A percentile compares a stretch with the other conserved stretches of the same genome.
These are phyloP conservation scores for Geotrichum australiense DNA, from an alignment of 1,139 yeast species.

Conservation along the genomic window DNA sequence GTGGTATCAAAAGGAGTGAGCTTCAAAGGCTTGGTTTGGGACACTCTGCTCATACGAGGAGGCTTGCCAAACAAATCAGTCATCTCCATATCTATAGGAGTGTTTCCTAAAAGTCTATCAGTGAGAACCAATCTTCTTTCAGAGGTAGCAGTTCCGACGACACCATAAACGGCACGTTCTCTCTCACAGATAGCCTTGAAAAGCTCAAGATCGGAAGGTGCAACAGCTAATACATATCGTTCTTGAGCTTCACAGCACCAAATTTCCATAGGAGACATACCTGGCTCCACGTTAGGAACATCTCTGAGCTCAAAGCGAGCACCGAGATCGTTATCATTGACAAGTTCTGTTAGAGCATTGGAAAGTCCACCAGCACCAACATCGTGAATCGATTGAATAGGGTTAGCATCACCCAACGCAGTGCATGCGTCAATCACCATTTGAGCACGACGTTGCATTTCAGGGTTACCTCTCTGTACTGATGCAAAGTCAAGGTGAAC, in stretches of 20 bases:
- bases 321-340: constrained; percentile 93
- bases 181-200: constrained; percentile 81
- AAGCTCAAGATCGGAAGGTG: constrained; percentile 63
- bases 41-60: constrained; percentile 86
- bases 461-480: constrained; percentile 99
- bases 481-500: constrained; percentile 96
- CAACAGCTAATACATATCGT: constrained; percentile 90
- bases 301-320: constrained; percentile 89
- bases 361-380: constrained; percentile 99
- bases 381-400: constrained; percentile 94
- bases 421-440: constrained; percentile 95
- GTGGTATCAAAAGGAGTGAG: constrained; percentile 45
- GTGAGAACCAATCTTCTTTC: constrained; percentile 78
- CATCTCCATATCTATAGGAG: constrained; percentile 96
- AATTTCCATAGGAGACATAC: constrained; percentile 99
- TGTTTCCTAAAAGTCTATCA: constrained; percentile 65
- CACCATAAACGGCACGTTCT: constrained; percentile 95
- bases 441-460: constrained; percentile 98
- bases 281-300: constrained; percentile 86
- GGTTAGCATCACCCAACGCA: constrained; percentile 70
- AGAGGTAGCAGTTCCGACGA: constrained; percentile 88
- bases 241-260: constrained; percentile 99
- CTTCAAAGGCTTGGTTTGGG: constrained; percentile 54
- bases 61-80: constrained; percentile 95
- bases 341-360: constrained; percentile 94